Conservation (phyloP, 306 rosid species). For the Medicago arabica region DNA sequence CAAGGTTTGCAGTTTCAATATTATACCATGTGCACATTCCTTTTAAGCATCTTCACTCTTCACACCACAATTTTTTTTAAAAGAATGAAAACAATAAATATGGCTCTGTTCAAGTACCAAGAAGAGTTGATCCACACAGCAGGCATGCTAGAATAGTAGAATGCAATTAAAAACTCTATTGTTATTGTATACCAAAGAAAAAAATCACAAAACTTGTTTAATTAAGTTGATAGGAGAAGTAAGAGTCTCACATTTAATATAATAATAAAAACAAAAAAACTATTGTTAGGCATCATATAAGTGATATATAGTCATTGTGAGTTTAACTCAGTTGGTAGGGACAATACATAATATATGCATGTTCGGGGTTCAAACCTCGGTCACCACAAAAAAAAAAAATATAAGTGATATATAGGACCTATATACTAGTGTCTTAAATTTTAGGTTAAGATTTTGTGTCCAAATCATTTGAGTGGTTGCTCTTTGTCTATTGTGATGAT, state of each 20-base stretch:
- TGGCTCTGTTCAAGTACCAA: slow-evolving; percentile 21
- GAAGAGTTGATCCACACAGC: not conserved
- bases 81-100: not conserved
- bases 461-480: not conserved
- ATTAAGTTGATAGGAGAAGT: no score
- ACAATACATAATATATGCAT: no score
- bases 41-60: slow-evolving; percentile 23
- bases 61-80: not conserved
- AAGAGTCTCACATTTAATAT: no score
- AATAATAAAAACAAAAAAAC: not conserved
- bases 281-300: not conserved
- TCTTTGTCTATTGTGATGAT: not conserved
- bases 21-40: slow-evolving; percentile 19
- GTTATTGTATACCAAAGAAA: not conserved
- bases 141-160: slow-evolving; percentile 8
- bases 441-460: not conserved
- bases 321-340: no score
- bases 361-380: no score
- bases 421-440: not conserved
- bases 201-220: not conserved
- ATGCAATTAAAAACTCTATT: slow-evolving; percentile 3
- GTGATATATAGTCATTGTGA: not conserved
- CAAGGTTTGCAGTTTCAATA: slow-evolving; percentile 25
- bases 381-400: no score
- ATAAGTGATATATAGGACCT: no score